Percentiles rank a stretch among this genome's conserved stretches.
These are phyloP conservation scores for Globisporangium cystogenes DNA, from an alignment of 352 stramenopile genomes.

Conservation along the genomic window DNA sequence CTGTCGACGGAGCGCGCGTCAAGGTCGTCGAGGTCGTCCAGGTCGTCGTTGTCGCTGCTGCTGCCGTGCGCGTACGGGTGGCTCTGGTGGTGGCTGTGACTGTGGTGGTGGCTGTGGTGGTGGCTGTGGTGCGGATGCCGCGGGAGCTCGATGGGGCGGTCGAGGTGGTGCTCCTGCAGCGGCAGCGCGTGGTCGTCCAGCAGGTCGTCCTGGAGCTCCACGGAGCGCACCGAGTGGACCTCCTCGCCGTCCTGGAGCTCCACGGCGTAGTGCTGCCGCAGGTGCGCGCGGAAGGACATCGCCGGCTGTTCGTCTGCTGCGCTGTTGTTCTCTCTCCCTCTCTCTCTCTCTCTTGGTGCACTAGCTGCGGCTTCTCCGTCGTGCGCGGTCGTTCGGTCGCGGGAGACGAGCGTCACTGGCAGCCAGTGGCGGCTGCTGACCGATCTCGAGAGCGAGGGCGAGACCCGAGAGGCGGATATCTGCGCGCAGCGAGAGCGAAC, in stretches of 20 bases:
- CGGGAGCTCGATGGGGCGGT: slow-evolving; percentile 7
- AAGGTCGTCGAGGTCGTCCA: slow-evolving; percentile 1
- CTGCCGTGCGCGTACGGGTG: background rate
- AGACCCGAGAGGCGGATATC: no score
- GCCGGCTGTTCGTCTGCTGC: background rate
- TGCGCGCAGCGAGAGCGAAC: no score
- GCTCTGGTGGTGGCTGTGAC: no score
- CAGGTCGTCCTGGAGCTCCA: slow-evolving; percentile 3
- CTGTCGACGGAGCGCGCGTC: background rate
- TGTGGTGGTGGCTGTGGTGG: no score
- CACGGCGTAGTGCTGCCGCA: slow-evolving; percentile 7
- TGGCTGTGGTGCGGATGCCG: no score
- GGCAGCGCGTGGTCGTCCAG: slow-evolving; percentile 7
- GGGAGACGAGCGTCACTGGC: background rate
- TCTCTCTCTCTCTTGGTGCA: background rate
- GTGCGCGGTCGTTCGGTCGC: background rate
- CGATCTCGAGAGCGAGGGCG: no score
- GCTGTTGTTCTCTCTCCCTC: background rate
- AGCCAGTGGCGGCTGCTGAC: no score
- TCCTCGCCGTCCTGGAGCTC: slow-evolving; percentile 14
- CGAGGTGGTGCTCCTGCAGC: slow-evolving; percentile 13
- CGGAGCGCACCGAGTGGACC: slow-evolving; percentile 13
- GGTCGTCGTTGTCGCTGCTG: background rate
- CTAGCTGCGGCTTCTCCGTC: background rate
- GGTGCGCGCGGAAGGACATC: slow-evolving; percentile 6